These are phyloP conservation scores for Yamadazyma laniorum DNA, from an alignment of 805 yeast genomes.

Conservation along the genomic window DNA sequence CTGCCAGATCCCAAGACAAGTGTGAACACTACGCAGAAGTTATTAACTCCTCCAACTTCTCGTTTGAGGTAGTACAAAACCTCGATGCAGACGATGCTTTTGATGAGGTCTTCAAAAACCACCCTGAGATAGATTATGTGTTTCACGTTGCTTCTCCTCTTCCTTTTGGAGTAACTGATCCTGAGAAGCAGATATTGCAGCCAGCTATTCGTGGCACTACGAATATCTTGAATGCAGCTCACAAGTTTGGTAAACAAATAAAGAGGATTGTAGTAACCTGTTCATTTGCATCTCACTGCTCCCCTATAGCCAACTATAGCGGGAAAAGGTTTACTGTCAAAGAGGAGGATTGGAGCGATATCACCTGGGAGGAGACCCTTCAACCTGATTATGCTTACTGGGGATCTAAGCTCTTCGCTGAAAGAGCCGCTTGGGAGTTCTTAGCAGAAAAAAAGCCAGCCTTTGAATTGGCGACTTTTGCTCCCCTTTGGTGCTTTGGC, in stretches of 20 bases:
- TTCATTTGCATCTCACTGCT: constrained; percentile 21
- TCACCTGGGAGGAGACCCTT: constrained; percentile 2
- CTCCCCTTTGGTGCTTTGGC: constrained; percentile 49
- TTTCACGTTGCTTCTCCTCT: constrained; percentile 34
- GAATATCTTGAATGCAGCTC: constrained; percentile 46
- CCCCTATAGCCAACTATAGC: constrained; percentile 5
- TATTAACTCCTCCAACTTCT: constrained; percentile 17
- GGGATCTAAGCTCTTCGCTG: constrained; percentile 55
- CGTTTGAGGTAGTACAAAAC: constrained; percentile 23
- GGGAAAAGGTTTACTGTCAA: background rate
- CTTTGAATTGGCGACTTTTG: constrained; percentile 38
- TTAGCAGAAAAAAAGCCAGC: constrained; percentile 31
- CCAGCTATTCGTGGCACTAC: constrained; percentile 33
- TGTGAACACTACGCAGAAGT: constrained; percentile 31
- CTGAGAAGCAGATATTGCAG: constrained; percentile 21
- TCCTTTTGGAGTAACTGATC: constrained; percentile 16
- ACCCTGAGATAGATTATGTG: constrained; percentile 25
- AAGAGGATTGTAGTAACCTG: constrained; percentile 54
- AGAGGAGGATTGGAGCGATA: constrained; percentile 4
- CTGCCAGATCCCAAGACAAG: constrained; percentile 46
- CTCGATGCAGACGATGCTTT: constrained; percentile 22
- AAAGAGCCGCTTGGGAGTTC: constrained; percentile 54
- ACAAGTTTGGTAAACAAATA: constrained; percentile 37
- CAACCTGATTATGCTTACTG: constrained; percentile 18
- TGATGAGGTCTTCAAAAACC: constrained; percentile 24